A percentile compares a stretch with the other conserved stretches of the same genome.
phyloP scores from a whole-genome alignment of 2,329 filamentous ascomycete genomes.

The Phaeosphaeria sp. region DNA sequence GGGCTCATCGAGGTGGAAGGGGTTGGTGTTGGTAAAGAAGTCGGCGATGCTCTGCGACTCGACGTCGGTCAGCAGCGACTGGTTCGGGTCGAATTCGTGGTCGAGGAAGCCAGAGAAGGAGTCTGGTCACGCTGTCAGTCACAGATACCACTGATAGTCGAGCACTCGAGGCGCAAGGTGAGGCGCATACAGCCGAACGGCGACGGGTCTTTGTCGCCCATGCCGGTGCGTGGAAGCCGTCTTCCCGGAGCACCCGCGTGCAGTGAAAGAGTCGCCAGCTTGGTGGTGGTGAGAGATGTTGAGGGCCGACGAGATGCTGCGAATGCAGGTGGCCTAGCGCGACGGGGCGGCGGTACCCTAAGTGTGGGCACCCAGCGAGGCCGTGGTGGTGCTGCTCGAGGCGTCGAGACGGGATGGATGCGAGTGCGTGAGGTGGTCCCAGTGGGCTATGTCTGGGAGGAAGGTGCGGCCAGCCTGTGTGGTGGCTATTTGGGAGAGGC shows the following conservation, averaged over 20 bases:
- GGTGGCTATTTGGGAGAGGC: not conserved
- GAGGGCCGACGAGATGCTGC: constrained; percentile 5
- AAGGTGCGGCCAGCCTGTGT: not conserved
- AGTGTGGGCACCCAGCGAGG: not conserved
- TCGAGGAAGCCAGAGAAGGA: constrained; percentile 37
- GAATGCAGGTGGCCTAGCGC: not conserved
- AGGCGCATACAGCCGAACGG: constrained; percentile 44
- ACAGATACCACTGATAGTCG: not conserved
- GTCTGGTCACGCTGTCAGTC: constrained; percentile 28
- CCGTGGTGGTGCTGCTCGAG: not conserved
- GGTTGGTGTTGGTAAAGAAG: constrained; percentile 43
- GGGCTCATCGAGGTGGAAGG: constrained; percentile 27
- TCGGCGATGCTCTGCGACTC: constrained; percentile 39
- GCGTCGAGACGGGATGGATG: not conserved
- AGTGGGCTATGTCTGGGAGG: not conserved
- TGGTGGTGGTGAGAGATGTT: constrained; percentile 18
- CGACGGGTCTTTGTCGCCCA: constrained; percentile 42
- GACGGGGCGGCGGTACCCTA: not conserved
- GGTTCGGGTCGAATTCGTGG: constrained; percentile 21
- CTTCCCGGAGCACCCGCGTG: constrained; percentile 30
- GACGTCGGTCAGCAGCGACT: constrained; percentile 40
- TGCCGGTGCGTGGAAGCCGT: constrained; percentile 33
- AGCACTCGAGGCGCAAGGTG: not conserved
- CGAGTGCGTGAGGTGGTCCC: not conserved
- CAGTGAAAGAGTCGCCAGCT: constrained; percentile 37